A percentile compares a stretch with the other conserved stretches of the same genome.
These are phyloP conservation scores for Mortierella polycephala DNA, from an alignment of 371 early-diverging fungal species.

Conservation along the genomic window DNA sequence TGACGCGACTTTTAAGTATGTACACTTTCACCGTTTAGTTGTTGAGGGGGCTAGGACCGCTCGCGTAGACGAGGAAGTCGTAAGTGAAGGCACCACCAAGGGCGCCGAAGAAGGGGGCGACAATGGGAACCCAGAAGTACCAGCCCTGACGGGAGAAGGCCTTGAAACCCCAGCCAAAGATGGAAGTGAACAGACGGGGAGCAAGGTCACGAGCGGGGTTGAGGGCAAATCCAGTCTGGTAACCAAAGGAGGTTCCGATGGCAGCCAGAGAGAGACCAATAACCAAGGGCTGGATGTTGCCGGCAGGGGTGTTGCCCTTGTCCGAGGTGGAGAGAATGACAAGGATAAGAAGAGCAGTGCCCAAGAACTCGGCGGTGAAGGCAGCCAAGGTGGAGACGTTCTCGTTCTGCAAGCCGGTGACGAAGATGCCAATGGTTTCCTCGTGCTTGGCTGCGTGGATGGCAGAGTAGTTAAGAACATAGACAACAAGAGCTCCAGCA, in stretches of 20 bases:
- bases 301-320: constrained; percentile 71
- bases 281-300: constrained; percentile 60
- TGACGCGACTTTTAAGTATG: not conserved
- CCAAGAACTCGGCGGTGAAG: constrained; percentile 80
- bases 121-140: constrained; percentile 82
- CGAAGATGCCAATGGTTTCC: constrained; percentile 77
- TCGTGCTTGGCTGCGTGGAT: constrained; percentile 49
- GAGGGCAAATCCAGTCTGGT: constrained; percentile 82
- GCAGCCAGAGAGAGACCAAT: constrained; percentile 75
- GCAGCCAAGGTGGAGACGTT: constrained; percentile 69
- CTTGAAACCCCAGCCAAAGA: constrained; percentile 80
- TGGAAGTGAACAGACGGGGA: constrained; percentile 81
- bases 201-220: constrained; percentile 94
- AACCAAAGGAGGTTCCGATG: constrained; percentile 73
- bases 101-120: constrained; percentile 83
- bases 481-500: constrained; percentile 76
- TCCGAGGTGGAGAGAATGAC: constrained; percentile 80
- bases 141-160: constrained; percentile 73
- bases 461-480: constrained; percentile 58
- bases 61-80: constrained; percentile 40
- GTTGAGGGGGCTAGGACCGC: constrained; percentile 52
- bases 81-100: constrained; percentile 69
- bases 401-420: constrained; percentile 67
- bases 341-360: constrained; percentile 79
- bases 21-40: constrained; percentile 19